Evolutionary conservation across 768 basidiomycete genomes (phyloP).

Genomic region (Trichaptum fuscoviolaceum): DNA sequence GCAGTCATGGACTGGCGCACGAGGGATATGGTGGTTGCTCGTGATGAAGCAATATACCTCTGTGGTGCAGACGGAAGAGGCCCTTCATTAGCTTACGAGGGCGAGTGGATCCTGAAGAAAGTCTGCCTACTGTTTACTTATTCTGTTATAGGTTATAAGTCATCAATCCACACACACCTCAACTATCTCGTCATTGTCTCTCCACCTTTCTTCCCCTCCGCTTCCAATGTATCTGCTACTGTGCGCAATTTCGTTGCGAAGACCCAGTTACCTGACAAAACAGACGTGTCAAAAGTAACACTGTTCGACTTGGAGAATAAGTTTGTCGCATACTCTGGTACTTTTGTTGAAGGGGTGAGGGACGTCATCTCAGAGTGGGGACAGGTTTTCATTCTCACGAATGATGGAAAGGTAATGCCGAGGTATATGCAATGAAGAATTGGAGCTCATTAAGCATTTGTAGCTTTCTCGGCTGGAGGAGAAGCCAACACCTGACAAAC

Average conservation of each 20-base stretch:
- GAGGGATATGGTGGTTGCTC: constrained; percentile 76
- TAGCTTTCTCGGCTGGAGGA: constrained; percentile 68
- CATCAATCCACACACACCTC: constrained; percentile 66
- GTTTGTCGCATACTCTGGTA: constrained; percentile 76
- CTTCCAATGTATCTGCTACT: constrained; percentile 63
- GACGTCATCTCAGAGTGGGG: constrained; percentile 82
- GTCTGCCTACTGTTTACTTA: constrained; percentile 2
- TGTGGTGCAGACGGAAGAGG: constrained; percentile 80
- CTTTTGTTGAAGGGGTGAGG: constrained; percentile 78
- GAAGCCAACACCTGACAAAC: constrained; percentile 77
- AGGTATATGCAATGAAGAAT: neutral
- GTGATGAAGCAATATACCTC: constrained; percentile 89
- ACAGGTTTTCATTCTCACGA: constrained; percentile 70
- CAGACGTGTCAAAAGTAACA: constrained; percentile 73
- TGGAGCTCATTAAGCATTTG: constrained; percentile 1
- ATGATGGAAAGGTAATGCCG: constrained; percentile 61
- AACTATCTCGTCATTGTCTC: constrained; percentile 90
- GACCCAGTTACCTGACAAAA: constrained; percentile 34
- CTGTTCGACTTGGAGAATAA: constrained; percentile 93
- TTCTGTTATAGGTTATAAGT: constrained; percentile 56
- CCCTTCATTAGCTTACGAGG: constrained; percentile 89
- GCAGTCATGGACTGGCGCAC: constrained; percentile 71
- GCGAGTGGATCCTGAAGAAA: constrained; percentile 31
- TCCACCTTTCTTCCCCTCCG: constrained; percentile 69
- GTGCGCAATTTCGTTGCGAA: constrained; percentile 68